phyloP scores from a whole-genome alignment of 495 filamentous ascomycete species.

The Sabuloglossum arenarium region DNA sequence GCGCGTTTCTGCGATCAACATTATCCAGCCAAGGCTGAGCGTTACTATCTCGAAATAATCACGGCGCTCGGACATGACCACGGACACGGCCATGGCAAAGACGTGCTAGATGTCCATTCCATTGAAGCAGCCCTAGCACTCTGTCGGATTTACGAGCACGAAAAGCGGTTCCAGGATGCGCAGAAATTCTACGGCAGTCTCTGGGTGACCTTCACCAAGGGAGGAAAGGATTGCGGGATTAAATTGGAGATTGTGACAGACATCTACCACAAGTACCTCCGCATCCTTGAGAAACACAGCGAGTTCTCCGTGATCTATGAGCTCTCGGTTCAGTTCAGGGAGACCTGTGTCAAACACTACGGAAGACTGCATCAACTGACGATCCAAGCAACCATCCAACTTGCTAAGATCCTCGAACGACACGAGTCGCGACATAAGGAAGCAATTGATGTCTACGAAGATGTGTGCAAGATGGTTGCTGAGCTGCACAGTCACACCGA shows the following conservation, averaged over 20 bases:
- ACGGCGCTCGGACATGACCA: conserved; percentile 3
- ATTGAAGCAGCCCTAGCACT: conserved; percentile 23
- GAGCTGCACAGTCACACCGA: conserved; percentile 14
- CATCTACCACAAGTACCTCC: conserved; percentile 21
- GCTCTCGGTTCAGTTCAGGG: conserved; percentile 8
- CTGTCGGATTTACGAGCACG: conserved; percentile 20
- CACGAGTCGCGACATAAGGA: conserved; percentile 30
- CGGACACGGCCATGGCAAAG: not conserved
- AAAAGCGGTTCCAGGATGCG: conserved; percentile 21
- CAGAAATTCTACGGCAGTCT: conserved; percentile 21
- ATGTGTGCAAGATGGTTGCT: conserved; percentile 23
- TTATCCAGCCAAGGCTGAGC: conserved; percentile 21
- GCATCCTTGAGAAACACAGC: not conserved
- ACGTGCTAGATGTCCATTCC: conserved; percentile 15
- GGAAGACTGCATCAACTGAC: conserved; percentile 27
- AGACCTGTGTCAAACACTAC: conserved; percentile 30
- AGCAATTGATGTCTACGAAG: conserved; percentile 33
- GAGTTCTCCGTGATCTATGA: not conserved
- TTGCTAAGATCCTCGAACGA: conserved; percentile 31
- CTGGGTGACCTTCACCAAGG: conserved; percentile 21
- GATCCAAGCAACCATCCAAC: conserved; percentile 30
- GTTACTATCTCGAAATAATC: conserved; percentile 28
- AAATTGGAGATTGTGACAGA: conserved; percentile 12
- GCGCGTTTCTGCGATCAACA: conserved; percentile 21
- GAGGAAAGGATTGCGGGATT: conserved; percentile 17